Percentiles rank a stretch among this genome's conserved stretches.
Evolutionary conservation across 371 early-diverging fungal species (phyloP).

Genomic region (Blyttiomyces sp.): DNA sequence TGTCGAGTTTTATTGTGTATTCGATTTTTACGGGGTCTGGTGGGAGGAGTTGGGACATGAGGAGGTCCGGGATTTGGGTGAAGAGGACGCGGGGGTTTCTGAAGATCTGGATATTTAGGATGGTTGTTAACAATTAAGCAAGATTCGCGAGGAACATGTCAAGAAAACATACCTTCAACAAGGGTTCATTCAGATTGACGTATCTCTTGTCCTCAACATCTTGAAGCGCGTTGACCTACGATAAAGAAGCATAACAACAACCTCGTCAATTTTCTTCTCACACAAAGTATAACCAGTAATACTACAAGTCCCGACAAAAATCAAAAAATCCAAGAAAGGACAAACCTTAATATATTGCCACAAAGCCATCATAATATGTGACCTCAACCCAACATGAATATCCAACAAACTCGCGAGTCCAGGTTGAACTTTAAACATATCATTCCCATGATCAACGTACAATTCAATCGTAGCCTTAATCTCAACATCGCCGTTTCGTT

Average conservation of each 20-base stretch:
- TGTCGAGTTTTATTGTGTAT: slow-evolving; percentile 68
- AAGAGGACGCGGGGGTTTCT: slow-evolving; percentile 67
- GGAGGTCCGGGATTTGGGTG: slow-evolving; percentile 77
- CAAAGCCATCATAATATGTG: slow-evolving; percentile 76
- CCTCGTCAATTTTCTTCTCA: not conserved
- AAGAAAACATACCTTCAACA: slow-evolving; percentile 47
- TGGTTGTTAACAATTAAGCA: slow-evolving; percentile 9
- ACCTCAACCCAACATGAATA: slow-evolving; percentile 68
- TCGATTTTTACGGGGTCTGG: slow-evolving; percentile 89
- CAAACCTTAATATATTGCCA: slow-evolving; percentile 95
- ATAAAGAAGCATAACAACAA: not conserved
- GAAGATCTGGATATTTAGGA: slow-evolving; percentile 56
- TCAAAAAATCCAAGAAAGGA: not conserved
- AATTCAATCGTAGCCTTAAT: slow-evolving; percentile 77
- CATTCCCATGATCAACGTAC: slow-evolving; percentile 70
- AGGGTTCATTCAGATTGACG: slow-evolving; percentile 50
- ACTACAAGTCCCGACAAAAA: not conserved
- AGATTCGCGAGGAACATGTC: not conserved
- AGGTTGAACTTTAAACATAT: slow-evolving; percentile 74
- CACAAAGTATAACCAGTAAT: not conserved
- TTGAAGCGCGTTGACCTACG: slow-evolving; percentile 70
- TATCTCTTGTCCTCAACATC: slow-evolving; percentile 75
- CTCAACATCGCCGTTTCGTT: slow-evolving; percentile 80
- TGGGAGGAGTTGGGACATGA: slow-evolving; percentile 71
- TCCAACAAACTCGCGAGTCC: slow-evolving; percentile 69